Evolutionary conservation across 129 eudicot species (phyloP).

Genomic region (Tanacetum coccineum): DNA sequence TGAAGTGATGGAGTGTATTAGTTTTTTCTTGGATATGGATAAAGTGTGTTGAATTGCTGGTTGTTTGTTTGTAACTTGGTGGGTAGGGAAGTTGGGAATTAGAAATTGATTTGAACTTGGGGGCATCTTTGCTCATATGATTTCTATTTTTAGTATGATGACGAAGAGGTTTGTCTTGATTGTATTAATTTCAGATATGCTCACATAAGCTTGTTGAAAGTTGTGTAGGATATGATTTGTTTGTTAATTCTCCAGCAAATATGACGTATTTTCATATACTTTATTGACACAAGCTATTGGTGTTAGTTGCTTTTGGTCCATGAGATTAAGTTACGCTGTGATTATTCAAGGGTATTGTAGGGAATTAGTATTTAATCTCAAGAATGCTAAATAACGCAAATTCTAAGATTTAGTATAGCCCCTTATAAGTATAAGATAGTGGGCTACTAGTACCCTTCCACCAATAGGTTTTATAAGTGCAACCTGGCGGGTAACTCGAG

Average conservation of each 20-base stretch:
- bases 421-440: too few species aligned
- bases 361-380: conserved; percentile 10
- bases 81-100: conserved; percentile 14
- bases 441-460: too few species aligned
- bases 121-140: conserved; percentile 9
- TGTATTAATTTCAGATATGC: conserved; percentile 9
- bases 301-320: conserved; percentile 10
- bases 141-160: conserved; percentile 27
- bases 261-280: neutral
- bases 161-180: conserved; percentile 4
- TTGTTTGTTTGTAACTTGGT: neutral
- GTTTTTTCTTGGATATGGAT: conserved; percentile 13
- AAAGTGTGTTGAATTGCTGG: conserved; percentile 14
- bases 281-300: neutral
- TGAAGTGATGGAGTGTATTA: neutral
- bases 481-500: too few species aligned
- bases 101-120: neutral
- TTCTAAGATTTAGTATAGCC: neutral
- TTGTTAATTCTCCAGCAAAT: too few species aligned
- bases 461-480: too few species aligned
- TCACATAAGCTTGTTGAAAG: neutral
- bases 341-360: conserved; percentile 4
- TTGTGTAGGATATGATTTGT: neutral
- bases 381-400: conserved; percentile 13
- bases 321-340: neutral